phyloP scores from a whole-genome alignment of 2,329 filamentous ascomycete species.

The Fusarium denticulatum region DNA sequence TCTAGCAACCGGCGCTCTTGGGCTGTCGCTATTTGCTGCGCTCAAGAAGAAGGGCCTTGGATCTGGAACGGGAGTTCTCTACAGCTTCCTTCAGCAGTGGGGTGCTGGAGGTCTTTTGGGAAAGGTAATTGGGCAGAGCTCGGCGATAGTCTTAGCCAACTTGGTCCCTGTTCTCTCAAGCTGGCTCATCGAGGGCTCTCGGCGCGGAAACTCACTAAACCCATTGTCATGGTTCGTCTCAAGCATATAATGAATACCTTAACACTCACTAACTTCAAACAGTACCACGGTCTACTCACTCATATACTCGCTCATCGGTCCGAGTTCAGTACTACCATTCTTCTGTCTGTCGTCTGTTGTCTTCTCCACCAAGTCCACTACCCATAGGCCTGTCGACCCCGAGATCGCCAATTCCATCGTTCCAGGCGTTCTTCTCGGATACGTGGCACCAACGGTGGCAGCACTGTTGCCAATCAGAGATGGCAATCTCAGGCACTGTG shows the following conservation, averaged over 20 bases:
- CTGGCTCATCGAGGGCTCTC: neutral
- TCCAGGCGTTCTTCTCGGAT: neutral
- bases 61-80: fast-evolving
- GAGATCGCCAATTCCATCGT: neutral
- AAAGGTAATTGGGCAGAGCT: neutral
- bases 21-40: neutral
- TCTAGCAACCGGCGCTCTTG: neutral
- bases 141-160: fast-evolving
- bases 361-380: neutral
- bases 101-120: neutral
- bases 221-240: neutral
- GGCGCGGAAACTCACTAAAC: neutral
- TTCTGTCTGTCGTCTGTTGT: neutral
- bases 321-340: neutral
- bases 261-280: fast-evolving
- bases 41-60: neutral
- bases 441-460: neutral
- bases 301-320: neutral
- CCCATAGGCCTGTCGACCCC: neutral
- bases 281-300: neutral
- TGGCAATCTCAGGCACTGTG: fast-evolving
- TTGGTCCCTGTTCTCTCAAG: fast-evolving
- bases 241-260: fast-evolving
- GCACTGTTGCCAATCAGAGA: neutral
- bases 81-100: fast-evolving